Conservation (phyloP, 805 yeast species). For the Torulaspora maleeae region DNA sequence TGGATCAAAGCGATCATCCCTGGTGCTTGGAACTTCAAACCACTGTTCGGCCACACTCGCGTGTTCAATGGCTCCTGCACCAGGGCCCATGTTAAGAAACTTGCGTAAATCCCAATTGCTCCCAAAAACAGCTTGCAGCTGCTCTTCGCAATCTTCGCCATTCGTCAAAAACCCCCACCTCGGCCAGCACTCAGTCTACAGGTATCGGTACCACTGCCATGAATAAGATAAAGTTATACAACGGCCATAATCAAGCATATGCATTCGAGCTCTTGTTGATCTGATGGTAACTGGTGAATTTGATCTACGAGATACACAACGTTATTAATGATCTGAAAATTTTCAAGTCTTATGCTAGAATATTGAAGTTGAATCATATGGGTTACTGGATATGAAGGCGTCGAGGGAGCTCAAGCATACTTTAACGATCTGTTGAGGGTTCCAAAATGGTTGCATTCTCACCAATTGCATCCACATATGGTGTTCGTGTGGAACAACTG, state of each 20-base stretch:
- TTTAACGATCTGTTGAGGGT: neutral
- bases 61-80: conserved; percentile 85
- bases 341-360: conserved; percentile 1
- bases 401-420: neutral
- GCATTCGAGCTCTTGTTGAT: no score
- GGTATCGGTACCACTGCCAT: neutral
- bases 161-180: neutral
- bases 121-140: conserved; percentile 28
- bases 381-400: neutral
- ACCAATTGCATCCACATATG: conserved; percentile 39
- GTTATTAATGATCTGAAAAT: conserved; percentile 3
- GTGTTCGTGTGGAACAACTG: conserved; percentile 56
- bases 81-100: conserved; percentile 88
- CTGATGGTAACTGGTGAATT: no score
- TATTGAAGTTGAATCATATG: no score
- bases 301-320: neutral
- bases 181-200: neutral
- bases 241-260: neutral
- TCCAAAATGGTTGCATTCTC: conserved; percentile 25
- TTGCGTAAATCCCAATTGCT: conserved; percentile 67
- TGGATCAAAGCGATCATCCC: conserved; percentile 73
- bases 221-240: neutral
- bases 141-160: neutral
- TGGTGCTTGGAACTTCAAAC: conserved; percentile 64
- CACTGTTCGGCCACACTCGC: conserved; percentile 59